Conservation (phyloP, 495 filamentous ascomycete genomes). For the Annulohypoxylon nitens region DNA sequence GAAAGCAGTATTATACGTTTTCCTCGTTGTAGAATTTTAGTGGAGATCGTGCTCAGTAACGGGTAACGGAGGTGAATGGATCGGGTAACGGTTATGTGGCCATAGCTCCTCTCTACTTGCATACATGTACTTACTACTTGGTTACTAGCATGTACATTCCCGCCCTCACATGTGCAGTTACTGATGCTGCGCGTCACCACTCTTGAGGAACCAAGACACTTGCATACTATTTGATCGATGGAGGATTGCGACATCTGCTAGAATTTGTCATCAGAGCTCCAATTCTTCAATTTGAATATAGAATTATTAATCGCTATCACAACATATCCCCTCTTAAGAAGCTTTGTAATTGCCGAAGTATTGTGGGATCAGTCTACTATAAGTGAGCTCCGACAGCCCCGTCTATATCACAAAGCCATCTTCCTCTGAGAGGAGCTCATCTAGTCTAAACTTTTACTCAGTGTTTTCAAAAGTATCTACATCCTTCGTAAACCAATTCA, state of each 20-base stretch:
- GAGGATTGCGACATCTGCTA: conserved; percentile 43
- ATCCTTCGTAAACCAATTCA: conserved; percentile 48
- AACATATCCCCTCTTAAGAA: conserved; percentile 26
- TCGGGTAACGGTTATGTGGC: neutral
- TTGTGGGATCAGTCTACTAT: conserved; percentile 4
- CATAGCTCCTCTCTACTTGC: conserved; percentile 18
- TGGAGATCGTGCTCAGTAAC: neutral
- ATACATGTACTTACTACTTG: neutral
- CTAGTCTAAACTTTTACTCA: conserved; percentile 72
- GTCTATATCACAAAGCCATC: neutral
- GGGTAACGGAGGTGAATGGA: neutral
- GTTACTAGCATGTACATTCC: neutral
- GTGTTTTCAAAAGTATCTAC: conserved; percentile 44
- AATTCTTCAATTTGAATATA: conserved; percentile 11
- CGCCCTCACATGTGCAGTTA: conserved; percentile 15
- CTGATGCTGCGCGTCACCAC: conserved; percentile 40
- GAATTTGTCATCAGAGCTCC: conserved; percentile 44
- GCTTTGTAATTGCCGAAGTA: neutral
- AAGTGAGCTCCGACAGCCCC: conserved; percentile 22
- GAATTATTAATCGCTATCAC: conserved; percentile 44
- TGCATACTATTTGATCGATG: conserved; percentile 36
- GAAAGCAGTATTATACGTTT: conserved; percentile 3
- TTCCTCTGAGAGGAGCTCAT: conserved; percentile 22
- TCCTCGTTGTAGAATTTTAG: neutral
- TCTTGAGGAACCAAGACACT: conserved; percentile 14